phyloP scores from a whole-genome alignment of 805 yeast species.

The Ogataea neopini region DNA sequence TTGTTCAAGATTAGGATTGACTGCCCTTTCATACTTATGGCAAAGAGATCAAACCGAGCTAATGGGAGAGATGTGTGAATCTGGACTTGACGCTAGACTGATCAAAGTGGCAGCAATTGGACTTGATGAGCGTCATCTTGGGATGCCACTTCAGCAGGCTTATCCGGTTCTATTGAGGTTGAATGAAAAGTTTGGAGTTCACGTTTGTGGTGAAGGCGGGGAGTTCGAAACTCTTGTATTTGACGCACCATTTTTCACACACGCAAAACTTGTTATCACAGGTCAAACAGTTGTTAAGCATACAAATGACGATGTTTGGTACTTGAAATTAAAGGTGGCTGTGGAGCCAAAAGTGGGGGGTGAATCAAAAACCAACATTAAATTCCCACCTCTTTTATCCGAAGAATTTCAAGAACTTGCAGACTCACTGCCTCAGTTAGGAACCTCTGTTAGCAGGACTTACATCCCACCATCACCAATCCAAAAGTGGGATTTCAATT shows the following conservation, averaged over 20 bases:
- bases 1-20: slow-evolving; percentile 69
- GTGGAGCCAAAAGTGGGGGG: slow-evolving; percentile 41
- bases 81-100: slow-evolving; percentile 73
- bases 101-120: slow-evolving; percentile 96
- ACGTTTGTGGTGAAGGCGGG: slow-evolving; percentile 98
- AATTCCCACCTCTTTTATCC: slow-evolving; percentile 46
- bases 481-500: slow-evolving; percentile 1
- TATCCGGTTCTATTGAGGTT: slow-evolving; percentile 58
- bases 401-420: slow-evolving; percentile 20
- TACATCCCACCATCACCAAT: background rate
- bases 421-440: background rate
- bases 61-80: slow-evolving; percentile 76
- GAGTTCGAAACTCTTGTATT: slow-evolving; percentile 93
- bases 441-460: background rate
- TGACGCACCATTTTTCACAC: slow-evolving; percentile 81
- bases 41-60: slow-evolving; percentile 79
- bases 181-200: slow-evolving; percentile 73
- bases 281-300: slow-evolving; percentile 44
- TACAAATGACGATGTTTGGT: slow-evolving; percentile 69
- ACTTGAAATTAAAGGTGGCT: slow-evolving; percentile 56
- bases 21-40: slow-evolving; percentile 82
- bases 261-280: slow-evolving; percentile 47
- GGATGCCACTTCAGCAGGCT: slow-evolving; percentile 62
- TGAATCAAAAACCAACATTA: too few relatives aligned
- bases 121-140: slow-evolving; percentile 63